Evolutionary conservation across 441 rosid species (phyloP).

Genomic region (Erodium trifolium): DNA sequence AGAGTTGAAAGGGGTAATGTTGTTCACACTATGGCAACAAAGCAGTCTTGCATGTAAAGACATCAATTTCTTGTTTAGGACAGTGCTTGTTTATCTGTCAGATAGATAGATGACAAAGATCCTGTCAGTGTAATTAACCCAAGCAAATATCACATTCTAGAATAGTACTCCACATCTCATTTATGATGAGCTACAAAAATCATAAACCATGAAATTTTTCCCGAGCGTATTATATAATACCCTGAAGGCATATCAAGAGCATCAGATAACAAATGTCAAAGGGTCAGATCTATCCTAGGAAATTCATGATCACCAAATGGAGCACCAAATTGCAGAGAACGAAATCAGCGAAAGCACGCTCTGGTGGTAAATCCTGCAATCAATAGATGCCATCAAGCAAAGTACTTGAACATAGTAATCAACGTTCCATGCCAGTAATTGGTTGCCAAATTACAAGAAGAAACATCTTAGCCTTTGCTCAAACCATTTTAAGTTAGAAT

Average conservation of each 20-base stretch:
- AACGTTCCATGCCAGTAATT: neutral
- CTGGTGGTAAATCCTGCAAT: slow-evolving; percentile 75
- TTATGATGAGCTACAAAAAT: neutral
- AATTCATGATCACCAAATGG: slow-evolving; percentile 85
- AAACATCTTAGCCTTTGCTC: neutral
- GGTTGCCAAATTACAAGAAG: neutral
- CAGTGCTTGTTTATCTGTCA: neutral
- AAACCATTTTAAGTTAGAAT: neutral
- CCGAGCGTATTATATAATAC: too few species aligned
- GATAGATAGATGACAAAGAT: neutral
- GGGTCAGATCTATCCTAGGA: slow-evolving; percentile 47
- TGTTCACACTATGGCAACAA: neutral
- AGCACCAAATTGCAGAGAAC: slow-evolving; percentile 77
- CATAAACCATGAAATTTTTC: neutral
- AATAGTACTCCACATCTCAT: neutral
- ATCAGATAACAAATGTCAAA: neutral
- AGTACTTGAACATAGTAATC: neutral
- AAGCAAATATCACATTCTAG: neutral
- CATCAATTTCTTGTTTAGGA: neutral
- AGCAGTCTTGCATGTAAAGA: neutral
- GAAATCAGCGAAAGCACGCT: slow-evolving; percentile 84
- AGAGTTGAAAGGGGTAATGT: neutral
- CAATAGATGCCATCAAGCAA: neutral
- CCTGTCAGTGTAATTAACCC: neutral
- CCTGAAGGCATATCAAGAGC: neutral